Conservation (phyloP, 164 flowering plant species). For the Annona squamosa region DNA sequence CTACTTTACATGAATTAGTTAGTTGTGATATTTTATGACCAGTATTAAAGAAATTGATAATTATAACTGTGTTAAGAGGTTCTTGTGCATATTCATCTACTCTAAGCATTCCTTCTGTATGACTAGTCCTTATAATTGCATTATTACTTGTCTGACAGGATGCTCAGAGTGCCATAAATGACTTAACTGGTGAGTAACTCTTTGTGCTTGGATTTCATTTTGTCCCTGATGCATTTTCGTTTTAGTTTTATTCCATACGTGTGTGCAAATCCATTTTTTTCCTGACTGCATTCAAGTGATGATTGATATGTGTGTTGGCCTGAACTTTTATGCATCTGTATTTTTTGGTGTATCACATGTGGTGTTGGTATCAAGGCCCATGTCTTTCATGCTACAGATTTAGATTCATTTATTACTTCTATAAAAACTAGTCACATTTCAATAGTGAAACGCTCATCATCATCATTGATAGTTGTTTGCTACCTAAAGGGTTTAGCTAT, state of each 20-base stretch:
- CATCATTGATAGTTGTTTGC: too few relatives aligned
- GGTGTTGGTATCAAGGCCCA: too few relatives aligned
- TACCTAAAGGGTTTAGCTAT: too few relatives aligned
- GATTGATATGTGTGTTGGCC: too few relatives aligned
- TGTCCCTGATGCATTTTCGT: background rate
- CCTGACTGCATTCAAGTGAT: too few relatives aligned
- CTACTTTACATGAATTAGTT: background rate
- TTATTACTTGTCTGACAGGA: constrained; percentile 49
- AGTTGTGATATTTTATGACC: background rate
- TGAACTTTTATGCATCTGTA: too few relatives aligned
- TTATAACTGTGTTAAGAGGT: background rate
- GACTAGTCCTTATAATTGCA: background rate
- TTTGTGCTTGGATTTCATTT: background rate
- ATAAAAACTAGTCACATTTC: too few relatives aligned
- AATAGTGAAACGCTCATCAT: too few relatives aligned
- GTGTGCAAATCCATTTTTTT: too few relatives aligned
- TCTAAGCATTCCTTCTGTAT: background rate
- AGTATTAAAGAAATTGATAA: background rate
- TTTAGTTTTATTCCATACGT: background rate
- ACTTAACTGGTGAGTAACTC: constrained; percentile 60
- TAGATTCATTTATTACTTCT: too few relatives aligned
- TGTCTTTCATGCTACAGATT: too few relatives aligned
- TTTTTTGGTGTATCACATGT: too few relatives aligned
- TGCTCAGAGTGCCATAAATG: constrained; percentile 95
- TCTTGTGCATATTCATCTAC: background rate